Conservation (phyloP, 2,329 filamentous ascomycete genomes). For the Cladophialophora immunda region DNA sequence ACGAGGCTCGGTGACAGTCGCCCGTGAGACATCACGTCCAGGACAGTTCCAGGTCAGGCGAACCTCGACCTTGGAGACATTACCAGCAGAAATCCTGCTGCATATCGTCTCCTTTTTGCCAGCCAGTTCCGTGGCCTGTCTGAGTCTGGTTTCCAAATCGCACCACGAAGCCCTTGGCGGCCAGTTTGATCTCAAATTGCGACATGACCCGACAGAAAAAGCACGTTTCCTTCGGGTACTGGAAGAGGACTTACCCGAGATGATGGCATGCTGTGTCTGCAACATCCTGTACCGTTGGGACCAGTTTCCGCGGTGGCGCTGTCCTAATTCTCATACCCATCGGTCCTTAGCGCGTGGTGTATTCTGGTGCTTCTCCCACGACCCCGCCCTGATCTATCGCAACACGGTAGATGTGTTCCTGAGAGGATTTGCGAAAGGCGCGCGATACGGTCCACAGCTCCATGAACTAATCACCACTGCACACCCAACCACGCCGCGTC, state of each 20-base stretch:
- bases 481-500: too few relatives aligned
- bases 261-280: slow-evolving; percentile 23
- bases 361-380: too few relatives aligned
- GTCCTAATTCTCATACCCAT: too few relatives aligned
- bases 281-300: slow-evolving; percentile 26
- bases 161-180: slow-evolving; percentile 9
- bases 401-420: too few relatives aligned
- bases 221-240: slow-evolving; percentile 23
- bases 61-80: background rate
- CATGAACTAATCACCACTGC: too few relatives aligned
- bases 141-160: slow-evolving; percentile 21
- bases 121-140: slow-evolving; percentile 20
- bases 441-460: too few relatives aligned
- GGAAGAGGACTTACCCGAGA: slow-evolving; percentile 25
- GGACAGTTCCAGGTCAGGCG: background rate
- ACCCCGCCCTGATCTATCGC: too few relatives aligned
- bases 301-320: background rate
- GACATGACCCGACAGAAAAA: slow-evolving; percentile 15
- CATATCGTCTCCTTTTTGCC: slow-evolving; percentile 27
- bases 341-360: too few relatives aligned
- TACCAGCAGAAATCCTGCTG: slow-evolving; percentile 9
- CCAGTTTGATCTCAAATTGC: background rate
- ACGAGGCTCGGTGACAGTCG: background rate
- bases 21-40: background rate
- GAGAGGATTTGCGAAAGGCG: too few relatives aligned